A percentile compares a stretch with the other conserved stretches of the same genome.
Conservation (phyloP, 148 eudicot genomes). For the Silene conica region DNA sequence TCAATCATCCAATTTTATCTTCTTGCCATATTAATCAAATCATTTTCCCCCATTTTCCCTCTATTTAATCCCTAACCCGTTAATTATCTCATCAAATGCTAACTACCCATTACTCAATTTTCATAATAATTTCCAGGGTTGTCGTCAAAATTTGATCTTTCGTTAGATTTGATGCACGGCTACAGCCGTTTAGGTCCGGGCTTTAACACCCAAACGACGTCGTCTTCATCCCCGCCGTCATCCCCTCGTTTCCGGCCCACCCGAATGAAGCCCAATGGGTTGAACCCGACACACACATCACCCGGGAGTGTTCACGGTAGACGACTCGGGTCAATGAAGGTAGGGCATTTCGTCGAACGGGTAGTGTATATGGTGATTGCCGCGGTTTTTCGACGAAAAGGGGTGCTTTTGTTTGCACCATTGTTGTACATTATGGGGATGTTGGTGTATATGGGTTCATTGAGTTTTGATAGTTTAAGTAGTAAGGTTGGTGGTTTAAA, state of each 20-base stretch:
- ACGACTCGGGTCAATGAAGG: conserved; percentile 34
- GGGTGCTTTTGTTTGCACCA: conserved; percentile 76
- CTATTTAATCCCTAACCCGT: neutral
- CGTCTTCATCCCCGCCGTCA: conserved; percentile 43
- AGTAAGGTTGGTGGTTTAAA: conserved; percentile 13
- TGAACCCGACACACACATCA: conserved; percentile 11
- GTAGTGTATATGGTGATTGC: conserved; percentile 54
- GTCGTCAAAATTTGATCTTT: conserved; percentile 6
- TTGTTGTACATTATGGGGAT: conserved; percentile 75
- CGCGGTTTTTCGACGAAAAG: conserved; percentile 62
- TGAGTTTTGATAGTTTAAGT: conserved; percentile 47
- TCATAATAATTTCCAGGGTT: neutral
- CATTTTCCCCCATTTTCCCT: neutral
- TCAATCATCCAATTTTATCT: too few species aligned
- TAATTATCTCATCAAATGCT: neutral
- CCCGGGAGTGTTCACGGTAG: conserved; percentile 26
- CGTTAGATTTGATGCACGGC: conserved; percentile 51
- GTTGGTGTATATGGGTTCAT: conserved; percentile 81
- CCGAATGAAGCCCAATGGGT: conserved; percentile 45
- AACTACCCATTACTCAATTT: conserved; percentile 2
- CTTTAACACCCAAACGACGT: conserved; percentile 24
- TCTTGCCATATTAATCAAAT: too few species aligned
- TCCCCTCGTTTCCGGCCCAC: conserved; percentile 39
- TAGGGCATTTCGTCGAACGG: conserved; percentile 61
- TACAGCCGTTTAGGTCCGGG: conserved; percentile 50